phyloP scores from a whole-genome alignment of 192 early-diverging fungal genomes.

The Podila verticillata region DNA sequence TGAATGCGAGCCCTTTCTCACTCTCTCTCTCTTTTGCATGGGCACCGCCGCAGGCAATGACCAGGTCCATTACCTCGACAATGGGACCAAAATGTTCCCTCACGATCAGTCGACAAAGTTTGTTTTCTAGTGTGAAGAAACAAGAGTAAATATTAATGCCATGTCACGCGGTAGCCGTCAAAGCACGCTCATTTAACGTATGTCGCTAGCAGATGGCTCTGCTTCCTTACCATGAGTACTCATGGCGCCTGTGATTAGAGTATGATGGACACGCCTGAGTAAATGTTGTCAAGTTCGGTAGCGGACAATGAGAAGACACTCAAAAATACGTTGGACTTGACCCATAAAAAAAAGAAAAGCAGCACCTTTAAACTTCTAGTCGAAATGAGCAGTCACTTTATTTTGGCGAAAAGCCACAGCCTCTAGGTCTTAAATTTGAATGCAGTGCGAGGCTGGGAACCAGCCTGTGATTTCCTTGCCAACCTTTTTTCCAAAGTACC shows the following conservation, averaged over 20 bases:
- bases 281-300: neutral
- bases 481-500: constrained; percentile 53
- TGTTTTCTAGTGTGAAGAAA: constrained; percentile 27
- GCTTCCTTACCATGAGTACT: neutral
- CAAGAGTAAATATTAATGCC: no score
- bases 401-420: no score
- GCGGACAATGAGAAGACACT: neutral
- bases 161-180: no score
- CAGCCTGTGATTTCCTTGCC: constrained; percentile 37
- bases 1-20: no score
- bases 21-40: neutral
- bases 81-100: constrained; percentile 83
- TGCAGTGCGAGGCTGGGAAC: constrained; percentile 46
- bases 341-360: neutral
- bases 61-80: constrained; percentile 62
- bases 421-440: constrained; percentile 19
- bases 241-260: neutral
- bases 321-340: neutral
- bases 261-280: no score
- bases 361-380: no score
- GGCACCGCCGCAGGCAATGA: neutral
- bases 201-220: no score
- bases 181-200: no score
- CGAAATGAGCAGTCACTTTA: no score
- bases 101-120: constrained; percentile 63